These are phyloP conservation scores for Fusarium sulawesiense DNA, from an alignment of 2,329 filamentous ascomycete genomes.

Conservation along the genomic window DNA sequence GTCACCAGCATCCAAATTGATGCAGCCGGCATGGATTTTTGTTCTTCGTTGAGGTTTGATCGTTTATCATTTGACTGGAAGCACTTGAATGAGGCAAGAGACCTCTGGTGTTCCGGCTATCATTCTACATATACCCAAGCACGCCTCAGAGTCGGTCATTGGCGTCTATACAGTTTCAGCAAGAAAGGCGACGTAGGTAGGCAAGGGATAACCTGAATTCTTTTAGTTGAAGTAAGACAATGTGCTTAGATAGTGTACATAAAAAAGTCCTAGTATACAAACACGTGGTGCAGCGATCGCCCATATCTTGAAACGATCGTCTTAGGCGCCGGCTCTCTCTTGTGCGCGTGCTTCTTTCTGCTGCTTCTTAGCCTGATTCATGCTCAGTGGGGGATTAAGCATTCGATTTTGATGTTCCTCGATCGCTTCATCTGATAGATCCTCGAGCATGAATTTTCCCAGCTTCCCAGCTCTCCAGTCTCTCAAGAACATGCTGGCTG, in stretches of 20 bases:
- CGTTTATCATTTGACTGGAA: slow-evolving; percentile 17
- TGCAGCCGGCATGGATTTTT: slow-evolving; percentile 29
- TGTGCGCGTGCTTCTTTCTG: slow-evolving; percentile 70
- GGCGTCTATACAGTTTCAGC: slow-evolving; percentile 26
- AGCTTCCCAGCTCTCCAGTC: slow-evolving; percentile 83
- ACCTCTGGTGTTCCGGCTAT: slow-evolving; percentile 22
- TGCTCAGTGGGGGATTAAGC: slow-evolving; percentile 65
- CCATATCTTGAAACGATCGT: slow-evolving; percentile 16
- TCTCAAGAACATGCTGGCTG: slow-evolving; percentile 83
- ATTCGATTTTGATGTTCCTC: slow-evolving; percentile 59
- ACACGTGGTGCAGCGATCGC: slow-evolving; percentile 20
- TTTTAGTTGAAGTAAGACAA: slow-evolving; percentile 22
- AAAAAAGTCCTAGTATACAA: slow-evolving; percentile 28
- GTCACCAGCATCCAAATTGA: slow-evolving; percentile 39
- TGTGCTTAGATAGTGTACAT: slow-evolving; percentile 36
- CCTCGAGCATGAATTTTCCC: slow-evolving; percentile 83
- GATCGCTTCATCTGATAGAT: slow-evolving; percentile 71
- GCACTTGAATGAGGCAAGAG: slow-evolving; percentile 7
- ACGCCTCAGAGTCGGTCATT: slow-evolving; percentile 20
- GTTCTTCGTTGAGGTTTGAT: slow-evolving; percentile 24
- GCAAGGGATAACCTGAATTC: slow-evolving; percentile 9
- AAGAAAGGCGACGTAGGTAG: slow-evolving; percentile 23
- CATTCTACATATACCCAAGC: slow-evolving; percentile 37
- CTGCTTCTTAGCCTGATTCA: slow-evolving; percentile 75
- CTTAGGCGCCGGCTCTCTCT: slow-evolving; percentile 50